phyloP scores from a whole-genome alignment of 352 stramenopile genomes.

The Pythium angustatum region DNA sequence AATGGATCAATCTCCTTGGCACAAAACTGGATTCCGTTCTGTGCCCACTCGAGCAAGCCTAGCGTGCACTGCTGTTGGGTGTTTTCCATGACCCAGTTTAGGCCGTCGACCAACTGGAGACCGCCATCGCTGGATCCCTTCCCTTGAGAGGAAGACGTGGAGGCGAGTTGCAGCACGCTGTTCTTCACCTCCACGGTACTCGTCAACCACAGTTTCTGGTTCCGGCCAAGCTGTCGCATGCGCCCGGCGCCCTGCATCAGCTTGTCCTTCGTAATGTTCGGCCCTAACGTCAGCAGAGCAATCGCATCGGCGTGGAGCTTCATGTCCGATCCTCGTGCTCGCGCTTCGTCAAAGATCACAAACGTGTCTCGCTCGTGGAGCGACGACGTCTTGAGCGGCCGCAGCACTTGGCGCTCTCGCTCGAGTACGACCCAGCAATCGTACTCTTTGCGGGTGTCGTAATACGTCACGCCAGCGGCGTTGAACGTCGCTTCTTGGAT shows the following conservation, averaged over 20 bases:
- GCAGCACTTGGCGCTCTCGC: conserved; percentile 41
- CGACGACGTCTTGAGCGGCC: conserved; percentile 57
- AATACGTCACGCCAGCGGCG: conserved; percentile 73
- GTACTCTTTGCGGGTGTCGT: conserved; percentile 48
- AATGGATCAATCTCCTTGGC: conserved; percentile 22
- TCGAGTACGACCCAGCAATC: conserved; percentile 85
- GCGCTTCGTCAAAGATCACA: conserved; percentile 91
- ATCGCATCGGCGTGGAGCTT: conserved; percentile 71
- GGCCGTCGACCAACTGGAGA: neutral
- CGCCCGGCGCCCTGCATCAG: conserved; percentile 92
- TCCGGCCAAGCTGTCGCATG: conserved; percentile 76
- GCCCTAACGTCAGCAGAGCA: conserved; percentile 82
- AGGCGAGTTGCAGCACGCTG: conserved; percentile 25
- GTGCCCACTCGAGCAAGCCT: conserved; percentile 74
- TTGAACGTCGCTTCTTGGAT: conserved; percentile 31
- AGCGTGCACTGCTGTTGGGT: conserved; percentile 55
- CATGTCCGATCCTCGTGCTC: conserved; percentile 87
- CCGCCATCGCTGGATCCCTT: conserved; percentile 11
- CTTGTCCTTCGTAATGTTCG: conserved; percentile 91
- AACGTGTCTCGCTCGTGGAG: conserved; percentile 84
- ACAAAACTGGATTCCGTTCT: conserved; percentile 70
- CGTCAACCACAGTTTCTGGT: conserved; percentile 67
- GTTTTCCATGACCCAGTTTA: conserved; percentile 89
- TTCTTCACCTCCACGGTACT: conserved; percentile 70
- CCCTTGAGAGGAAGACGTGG: no score